A percentile compares a stretch with the other conserved stretches of the same genome.
These are phyloP conservation scores for Coccomyxa subellipsoidea DNA, from an alignment of 163 green algal genomes.

Conservation along the genomic window DNA sequence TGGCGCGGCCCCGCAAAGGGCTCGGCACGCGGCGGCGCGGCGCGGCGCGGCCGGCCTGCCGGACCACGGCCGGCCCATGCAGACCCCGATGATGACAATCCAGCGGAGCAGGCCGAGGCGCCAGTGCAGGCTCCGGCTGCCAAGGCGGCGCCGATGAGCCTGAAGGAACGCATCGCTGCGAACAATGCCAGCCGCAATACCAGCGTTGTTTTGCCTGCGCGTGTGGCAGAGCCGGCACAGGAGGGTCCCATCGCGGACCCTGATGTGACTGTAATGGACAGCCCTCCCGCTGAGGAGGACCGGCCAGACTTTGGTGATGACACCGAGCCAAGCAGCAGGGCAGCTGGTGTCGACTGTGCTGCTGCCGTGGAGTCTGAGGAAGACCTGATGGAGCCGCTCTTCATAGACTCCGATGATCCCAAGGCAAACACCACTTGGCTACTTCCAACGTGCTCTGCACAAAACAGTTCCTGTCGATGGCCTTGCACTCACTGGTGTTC, in stretches of 20 bases:
- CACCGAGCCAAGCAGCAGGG: neutral
- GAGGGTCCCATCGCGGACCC: neutral
- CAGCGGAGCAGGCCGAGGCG: neutral
- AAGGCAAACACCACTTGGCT: too few relatives aligned
- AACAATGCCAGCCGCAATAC: neutral
- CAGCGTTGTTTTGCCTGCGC: neutral
- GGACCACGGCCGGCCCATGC: neutral
- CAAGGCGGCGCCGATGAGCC: neutral
- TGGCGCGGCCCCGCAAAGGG: neutral
- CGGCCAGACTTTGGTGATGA: neutral
- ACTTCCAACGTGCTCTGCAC: too few relatives aligned
- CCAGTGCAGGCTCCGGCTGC: neutral
- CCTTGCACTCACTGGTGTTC: too few relatives aligned
- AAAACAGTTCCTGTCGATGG: too few relatives aligned
- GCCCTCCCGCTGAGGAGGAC: too few relatives aligned
- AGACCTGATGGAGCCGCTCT: too few relatives aligned
- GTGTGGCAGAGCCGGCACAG: neutral
- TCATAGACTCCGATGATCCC: too few relatives aligned
- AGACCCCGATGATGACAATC: neutral
- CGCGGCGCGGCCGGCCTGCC: neutral
- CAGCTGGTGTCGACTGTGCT: neutral
- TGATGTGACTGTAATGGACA: neutral
- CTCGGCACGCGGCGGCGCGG: neutral
- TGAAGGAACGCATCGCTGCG: neutral
- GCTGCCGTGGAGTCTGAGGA: too few relatives aligned